phyloP scores from a whole-genome alignment of 108 stramenopile genomes.

The Discostella stelligeroides region DNA sequence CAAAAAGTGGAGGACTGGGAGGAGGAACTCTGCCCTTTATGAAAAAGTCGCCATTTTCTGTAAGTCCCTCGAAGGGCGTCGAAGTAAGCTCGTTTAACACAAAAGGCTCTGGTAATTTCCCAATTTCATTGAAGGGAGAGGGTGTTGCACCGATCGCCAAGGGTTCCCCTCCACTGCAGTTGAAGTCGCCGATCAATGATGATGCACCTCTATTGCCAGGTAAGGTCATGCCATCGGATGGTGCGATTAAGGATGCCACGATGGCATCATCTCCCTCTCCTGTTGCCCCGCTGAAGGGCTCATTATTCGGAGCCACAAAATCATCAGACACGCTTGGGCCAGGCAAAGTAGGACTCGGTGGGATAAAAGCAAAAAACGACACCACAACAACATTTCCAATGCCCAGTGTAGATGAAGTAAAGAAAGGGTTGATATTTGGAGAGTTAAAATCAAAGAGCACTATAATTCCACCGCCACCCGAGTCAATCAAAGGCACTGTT shows the following conservation, averaged over 20 bases:
- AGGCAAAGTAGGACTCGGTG: neutral
- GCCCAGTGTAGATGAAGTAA: neutral
- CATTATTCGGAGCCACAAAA: neutral
- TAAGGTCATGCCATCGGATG: too few species aligned
- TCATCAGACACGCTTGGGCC: neutral
- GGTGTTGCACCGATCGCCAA: neutral
- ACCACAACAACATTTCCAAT: neutral
- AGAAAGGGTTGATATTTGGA: slow-evolving; percentile 8
- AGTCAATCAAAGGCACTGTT: neutral
- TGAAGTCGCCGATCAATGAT: neutral
- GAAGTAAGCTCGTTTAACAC: neutral
- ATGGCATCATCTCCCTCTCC: neutral
- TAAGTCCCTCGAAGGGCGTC: neutral
- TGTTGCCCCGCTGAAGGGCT: neutral
- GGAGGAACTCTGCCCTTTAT: neutral
- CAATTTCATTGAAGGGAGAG: neutral
- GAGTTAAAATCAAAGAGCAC: slow-evolving; percentile 15
- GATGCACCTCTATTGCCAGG: too few species aligned
- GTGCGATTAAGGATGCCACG: neutral
- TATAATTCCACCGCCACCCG: neutral
- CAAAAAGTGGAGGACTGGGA: neutral
- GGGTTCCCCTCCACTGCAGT: neutral
- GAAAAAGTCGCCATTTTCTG: neutral
- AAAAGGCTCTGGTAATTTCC: slow-evolving; percentile 4
- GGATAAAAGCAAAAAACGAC: neutral